A percentile compares a stretch with the other conserved stretches of the same genome.
Conservation (phyloP, 805 yeast species). For the Candida easanensis region DNA sequence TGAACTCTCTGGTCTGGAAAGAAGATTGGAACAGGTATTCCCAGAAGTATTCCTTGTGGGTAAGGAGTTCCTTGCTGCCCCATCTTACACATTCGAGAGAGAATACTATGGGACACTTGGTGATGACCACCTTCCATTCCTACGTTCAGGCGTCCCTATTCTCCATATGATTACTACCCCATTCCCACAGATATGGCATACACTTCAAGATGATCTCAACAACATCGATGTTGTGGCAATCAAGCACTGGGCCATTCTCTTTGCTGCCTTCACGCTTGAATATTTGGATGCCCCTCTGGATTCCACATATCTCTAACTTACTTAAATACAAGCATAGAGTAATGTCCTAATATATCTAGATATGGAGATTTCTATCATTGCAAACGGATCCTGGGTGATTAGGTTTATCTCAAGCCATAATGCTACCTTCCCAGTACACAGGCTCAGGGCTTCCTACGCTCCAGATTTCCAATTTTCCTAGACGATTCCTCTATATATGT, state of each 20-base stretch:
- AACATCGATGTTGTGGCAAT: constrained; percentile 38
- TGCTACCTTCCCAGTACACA: too few relatives aligned
- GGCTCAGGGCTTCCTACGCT: too few relatives aligned
- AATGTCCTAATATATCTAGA: too few relatives aligned
- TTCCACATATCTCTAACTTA: background rate
- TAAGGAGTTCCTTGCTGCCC: constrained; percentile 10
- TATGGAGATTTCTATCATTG: too few relatives aligned
- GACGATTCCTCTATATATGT: too few relatives aligned
- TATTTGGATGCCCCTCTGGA: constrained; percentile 22
- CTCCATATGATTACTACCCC: constrained; percentile 51
- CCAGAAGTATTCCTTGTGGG: constrained; percentile 5
- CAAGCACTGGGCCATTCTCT: constrained; percentile 43
- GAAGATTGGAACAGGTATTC: constrained; percentile 13
- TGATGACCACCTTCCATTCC: constrained; percentile 58
- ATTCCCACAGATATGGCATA: constrained; percentile 56
- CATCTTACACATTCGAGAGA: constrained; percentile 17
- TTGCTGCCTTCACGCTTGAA: constrained; percentile 38
- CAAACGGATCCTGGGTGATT: too few relatives aligned
- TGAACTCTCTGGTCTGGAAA: constrained; percentile 36
- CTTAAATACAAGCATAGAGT: background rate
- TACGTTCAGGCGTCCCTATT: constrained; percentile 42
- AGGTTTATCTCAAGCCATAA: too few relatives aligned
- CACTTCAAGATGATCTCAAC: constrained; percentile 42
- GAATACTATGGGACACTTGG: constrained; percentile 27
- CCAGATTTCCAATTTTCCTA: too few relatives aligned